Percentiles rank a stretch among this genome's conserved stretches.
These are phyloP conservation scores for Aspergillus thermomutatus DNA, from an alignment of 2,329 filamentous ascomycete species.

Conservation along the genomic window DNA sequence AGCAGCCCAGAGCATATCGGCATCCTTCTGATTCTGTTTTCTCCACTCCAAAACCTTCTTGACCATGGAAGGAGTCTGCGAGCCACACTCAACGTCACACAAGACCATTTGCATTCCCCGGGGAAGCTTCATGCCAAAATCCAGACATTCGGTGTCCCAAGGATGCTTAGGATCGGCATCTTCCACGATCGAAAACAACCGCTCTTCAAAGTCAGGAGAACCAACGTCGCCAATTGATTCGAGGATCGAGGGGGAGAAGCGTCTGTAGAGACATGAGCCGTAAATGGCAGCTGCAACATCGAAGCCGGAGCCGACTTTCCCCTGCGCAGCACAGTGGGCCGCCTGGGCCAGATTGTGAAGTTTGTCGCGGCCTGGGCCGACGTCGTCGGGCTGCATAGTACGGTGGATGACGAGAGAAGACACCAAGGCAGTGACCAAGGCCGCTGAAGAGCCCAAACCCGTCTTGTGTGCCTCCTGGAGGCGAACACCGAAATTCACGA, in stretches of 20 bases:
- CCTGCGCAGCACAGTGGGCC: conserved; percentile 91
- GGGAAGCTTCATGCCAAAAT: conserved; percentile 69
- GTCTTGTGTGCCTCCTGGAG: conserved; percentile 87
- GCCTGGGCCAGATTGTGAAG: conserved; percentile 94
- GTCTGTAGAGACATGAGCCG: conserved; percentile 83
- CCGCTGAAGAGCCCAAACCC: conserved; percentile 89
- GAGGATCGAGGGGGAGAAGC: conserved; percentile 82
- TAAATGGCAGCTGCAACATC: conserved; percentile 92
- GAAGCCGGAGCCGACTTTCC: conserved; percentile 93
- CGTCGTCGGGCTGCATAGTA: conserved; percentile 41
- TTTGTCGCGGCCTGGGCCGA: conserved; percentile 52
- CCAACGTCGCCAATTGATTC: conserved; percentile 64
- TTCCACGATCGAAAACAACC: conserved; percentile 65
- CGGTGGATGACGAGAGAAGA: conserved; percentile 48
- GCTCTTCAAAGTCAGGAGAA: conserved; percentile 61
- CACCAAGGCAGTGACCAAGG: conserved; percentile 80
- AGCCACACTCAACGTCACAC: conserved; percentile 95
- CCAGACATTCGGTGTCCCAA: conserved; percentile 79
- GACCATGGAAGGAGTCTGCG: conserved; percentile 92
- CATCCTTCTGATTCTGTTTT: conserved; percentile 59
- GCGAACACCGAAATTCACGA: conserved; percentile 73
- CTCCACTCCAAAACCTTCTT: conserved; percentile 86
- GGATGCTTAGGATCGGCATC: conserved; percentile 45
- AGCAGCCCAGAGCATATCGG: conserved; percentile 68
- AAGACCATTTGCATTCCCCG: conserved; percentile 74